phyloP scores from a whole-genome alignment of 192 early-diverging fungal genomes.

The Gonapodya prolifera region DNA sequence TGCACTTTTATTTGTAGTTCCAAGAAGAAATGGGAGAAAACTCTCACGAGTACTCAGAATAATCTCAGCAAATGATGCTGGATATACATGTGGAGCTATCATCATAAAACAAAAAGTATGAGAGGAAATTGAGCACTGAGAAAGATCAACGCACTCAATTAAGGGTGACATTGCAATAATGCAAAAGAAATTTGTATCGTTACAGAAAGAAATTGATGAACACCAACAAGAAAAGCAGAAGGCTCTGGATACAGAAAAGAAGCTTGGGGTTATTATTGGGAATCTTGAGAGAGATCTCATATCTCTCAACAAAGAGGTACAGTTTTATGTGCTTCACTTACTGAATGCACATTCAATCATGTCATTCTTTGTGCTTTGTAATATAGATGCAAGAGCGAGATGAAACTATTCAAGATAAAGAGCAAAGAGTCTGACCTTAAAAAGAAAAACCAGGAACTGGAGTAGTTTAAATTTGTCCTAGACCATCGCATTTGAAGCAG shows the following conservation, averaged over 20 bases:
- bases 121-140: constrained; percentile 28
- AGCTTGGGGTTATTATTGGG: constrained; percentile 25
- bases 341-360: too few species aligned
- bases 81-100: constrained; percentile 40
- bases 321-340: too few species aligned
- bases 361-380: too few species aligned
- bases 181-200: constrained; percentile 47
- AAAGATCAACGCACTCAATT: constrained; percentile 35
- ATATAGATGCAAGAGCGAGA: constrained; percentile 44
- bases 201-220: constrained; percentile 46
- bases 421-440: constrained; percentile 36
- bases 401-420: constrained; percentile 42
- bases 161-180: constrained; percentile 50
- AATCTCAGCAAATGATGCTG: constrained; percentile 21
- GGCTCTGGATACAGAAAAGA: constrained; percentile 33
- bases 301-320: constrained; percentile 34
- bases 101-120: constrained; percentile 23
- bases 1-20: constrained; percentile 17
- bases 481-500: constrained; percentile 40
- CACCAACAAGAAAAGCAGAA: constrained; percentile 28
- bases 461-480: constrained; percentile 48
- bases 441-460: constrained; percentile 49
- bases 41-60: constrained; percentile 29
- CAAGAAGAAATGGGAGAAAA: constrained; percentile 24
- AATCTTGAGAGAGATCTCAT: constrained; percentile 37